Evolutionary conservation across 768 basidiomycete genomes (phyloP).

Genomic region (Termitomyces sp.): DNA sequence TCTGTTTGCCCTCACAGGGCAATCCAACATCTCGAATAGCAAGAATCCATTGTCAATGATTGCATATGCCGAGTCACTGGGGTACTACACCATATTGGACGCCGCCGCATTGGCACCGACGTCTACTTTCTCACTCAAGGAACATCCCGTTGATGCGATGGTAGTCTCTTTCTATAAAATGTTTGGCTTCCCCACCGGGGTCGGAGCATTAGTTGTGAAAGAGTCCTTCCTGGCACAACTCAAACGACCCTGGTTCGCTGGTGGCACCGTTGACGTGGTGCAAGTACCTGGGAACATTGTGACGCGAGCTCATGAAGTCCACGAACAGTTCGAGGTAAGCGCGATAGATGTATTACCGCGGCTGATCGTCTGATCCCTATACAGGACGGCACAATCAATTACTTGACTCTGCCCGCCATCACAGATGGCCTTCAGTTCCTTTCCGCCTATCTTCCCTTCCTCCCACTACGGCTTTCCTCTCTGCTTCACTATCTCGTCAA

Average conservation of each 20-base stretch:
- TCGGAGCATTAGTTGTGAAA: conserved; percentile 76
- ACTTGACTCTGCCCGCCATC: conserved; percentile 71
- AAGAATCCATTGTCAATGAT: conserved; percentile 68
- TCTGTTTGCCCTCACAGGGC: conserved; percentile 74
- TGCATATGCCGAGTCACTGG: conserved; percentile 59
- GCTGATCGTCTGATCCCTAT: background rate
- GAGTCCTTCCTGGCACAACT: conserved; percentile 60
- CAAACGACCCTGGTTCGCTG: conserved; percentile 80
- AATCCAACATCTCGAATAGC: conserved; percentile 79
- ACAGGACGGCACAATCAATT: conserved; percentile 82
- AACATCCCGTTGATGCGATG: conserved; percentile 75
- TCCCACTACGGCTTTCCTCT: conserved; percentile 70
- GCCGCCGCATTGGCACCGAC: conserved; percentile 80
- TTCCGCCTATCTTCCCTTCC: conserved; percentile 74
- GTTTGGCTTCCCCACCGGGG: conserved; percentile 85
- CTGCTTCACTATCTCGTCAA: conserved; percentile 60
- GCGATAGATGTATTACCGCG: background rate
- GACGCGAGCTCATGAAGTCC: conserved; percentile 52
- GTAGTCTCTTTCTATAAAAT: conserved; percentile 87
- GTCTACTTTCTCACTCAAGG: conserved; percentile 60
- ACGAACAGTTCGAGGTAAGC: conserved; percentile 78
- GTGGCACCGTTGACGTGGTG: conserved; percentile 79
- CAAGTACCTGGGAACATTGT: conserved; percentile 76
- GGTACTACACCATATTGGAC: conserved; percentile 76
- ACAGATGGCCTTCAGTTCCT: conserved; percentile 77